Evolutionary conservation across 2,329 filamentous ascomycete species (phyloP).

Genomic region (Hypomyces perniciosus): DNA sequence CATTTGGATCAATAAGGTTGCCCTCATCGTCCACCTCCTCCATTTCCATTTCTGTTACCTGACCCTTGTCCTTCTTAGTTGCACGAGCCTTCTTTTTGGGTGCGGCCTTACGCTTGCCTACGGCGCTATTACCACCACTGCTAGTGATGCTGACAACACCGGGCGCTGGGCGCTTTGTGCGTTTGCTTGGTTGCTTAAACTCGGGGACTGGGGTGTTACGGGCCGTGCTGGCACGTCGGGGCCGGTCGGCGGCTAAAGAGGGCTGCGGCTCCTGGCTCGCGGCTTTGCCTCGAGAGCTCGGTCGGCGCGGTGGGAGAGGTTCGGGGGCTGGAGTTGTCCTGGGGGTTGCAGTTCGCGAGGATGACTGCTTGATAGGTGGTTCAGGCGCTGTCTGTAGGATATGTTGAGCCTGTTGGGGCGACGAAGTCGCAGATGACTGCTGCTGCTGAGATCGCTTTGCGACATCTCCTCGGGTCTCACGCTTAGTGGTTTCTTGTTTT

Average conservation of each 20-base stretch:
- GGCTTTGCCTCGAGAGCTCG: conserved; percentile 48
- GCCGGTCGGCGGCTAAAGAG: conserved; percentile 46
- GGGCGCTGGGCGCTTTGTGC: conserved; percentile 64
- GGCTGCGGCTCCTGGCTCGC: conserved; percentile 45
- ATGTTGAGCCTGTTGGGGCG: conserved; percentile 15
- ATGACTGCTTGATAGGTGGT: conserved; percentile 22
- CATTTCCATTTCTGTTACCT: conserved; percentile 36
- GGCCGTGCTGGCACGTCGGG: conserved; percentile 51
- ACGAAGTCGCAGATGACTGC: conserved; percentile 15
- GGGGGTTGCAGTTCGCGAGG: conserved; percentile 31
- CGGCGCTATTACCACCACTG: conserved; percentile 58
- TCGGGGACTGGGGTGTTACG: conserved; percentile 53
- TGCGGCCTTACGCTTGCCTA: conserved; percentile 65
- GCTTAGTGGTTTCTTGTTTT: conserved; percentile 28
- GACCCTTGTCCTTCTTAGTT: conserved; percentile 43
- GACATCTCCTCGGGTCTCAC: conserved; percentile 41
- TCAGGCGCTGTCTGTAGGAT: conserved; percentile 18
- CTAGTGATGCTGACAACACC: conserved; percentile 61
- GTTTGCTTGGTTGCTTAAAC: conserved; percentile 42
- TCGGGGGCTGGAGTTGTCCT: conserved; percentile 31
- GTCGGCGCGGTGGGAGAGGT: conserved; percentile 34
- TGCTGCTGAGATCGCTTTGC: conserved; percentile 37
- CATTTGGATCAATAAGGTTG: conserved; percentile 66
- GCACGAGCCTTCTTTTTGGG: conserved; percentile 57
- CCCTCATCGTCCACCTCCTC: conserved; percentile 63